These are phyloP conservation scores for Rosa rugosa DNA, from an alignment of 306 rosid species.

Conservation along the genomic window DNA sequence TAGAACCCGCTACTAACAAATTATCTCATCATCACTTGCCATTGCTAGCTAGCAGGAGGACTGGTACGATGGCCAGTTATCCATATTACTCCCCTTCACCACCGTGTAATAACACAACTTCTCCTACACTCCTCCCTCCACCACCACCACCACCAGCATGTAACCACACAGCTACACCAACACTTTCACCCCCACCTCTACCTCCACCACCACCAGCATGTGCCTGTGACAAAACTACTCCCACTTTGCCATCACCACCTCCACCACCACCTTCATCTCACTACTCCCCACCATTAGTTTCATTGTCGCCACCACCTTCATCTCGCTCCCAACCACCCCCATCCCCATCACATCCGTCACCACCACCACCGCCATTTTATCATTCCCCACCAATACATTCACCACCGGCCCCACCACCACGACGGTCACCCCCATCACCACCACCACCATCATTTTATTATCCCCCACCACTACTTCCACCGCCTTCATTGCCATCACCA, in stretches of 20 bases:
- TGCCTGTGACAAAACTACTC: not conserved
- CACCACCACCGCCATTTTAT: not conserved
- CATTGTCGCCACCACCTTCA: not conserved
- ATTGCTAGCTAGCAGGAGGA: not conserved
- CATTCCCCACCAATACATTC: not conserved
- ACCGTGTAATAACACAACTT: not conserved
- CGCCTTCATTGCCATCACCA: not conserved
- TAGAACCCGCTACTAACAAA: not conserved
- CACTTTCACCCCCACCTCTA: not conserved
- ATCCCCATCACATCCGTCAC: not conserved
- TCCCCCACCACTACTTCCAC: not conserved
- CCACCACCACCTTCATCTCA: not conserved
- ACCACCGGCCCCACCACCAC: not conserved
- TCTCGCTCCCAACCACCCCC: not conserved
- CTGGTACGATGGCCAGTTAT: not conserved
- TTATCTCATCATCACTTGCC: not conserved
- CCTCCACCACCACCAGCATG: not conserved
- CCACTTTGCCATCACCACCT: not conserved
- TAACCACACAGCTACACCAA: conserved; percentile 1
- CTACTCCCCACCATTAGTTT: not conserved
- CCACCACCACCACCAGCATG: conserved; percentile 2
- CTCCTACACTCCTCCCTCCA: not conserved
- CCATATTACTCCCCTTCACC: conserved; percentile 7
- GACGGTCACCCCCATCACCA: not conserved
- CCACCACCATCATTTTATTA: not conserved